These are phyloP conservation scores for Millerozyma acaciae DNA, from an alignment of 805 yeast species.

Conservation along the genomic window DNA sequence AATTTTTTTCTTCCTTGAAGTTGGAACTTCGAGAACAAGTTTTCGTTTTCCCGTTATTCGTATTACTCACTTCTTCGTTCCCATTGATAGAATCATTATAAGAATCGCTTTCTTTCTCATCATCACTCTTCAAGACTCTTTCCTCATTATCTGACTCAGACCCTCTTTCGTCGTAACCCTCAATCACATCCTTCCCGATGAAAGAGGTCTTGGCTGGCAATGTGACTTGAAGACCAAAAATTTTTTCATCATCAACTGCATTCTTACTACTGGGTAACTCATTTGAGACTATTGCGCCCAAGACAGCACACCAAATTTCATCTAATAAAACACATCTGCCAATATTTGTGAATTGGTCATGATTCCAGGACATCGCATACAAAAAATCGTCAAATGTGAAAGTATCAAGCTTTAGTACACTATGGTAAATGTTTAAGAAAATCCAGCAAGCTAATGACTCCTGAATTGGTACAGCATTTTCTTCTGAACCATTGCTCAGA, in stretches of 20 bases:
- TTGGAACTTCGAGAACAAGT: conserved; percentile 4
- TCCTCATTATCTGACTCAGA: conserved; percentile 24
- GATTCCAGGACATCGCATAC: conserved; percentile 49
- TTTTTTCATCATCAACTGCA: conserved; percentile 31
- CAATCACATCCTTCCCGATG: conserved; percentile 12
- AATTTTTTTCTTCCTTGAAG: conserved; percentile 8
- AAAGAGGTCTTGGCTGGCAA: conserved; percentile 30
- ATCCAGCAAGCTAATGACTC: conserved; percentile 69
- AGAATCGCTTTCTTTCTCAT: conserved; percentile 21
- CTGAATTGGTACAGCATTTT: conserved; percentile 18
- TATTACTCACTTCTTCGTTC: conserved; percentile 12
- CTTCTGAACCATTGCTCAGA: conserved; percentile 1
- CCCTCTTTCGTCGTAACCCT: no score
- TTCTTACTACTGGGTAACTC: conserved; percentile 23
- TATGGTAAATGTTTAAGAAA: conserved; percentile 67
- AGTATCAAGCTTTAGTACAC: conserved; percentile 60
- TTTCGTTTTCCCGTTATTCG: conserved; percentile 19
- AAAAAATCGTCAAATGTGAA: conserved; percentile 78
- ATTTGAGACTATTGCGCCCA: conserved; percentile 52
- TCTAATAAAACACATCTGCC: conserved; percentile 52
- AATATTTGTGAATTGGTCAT: conserved; percentile 32
- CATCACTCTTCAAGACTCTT: conserved; percentile 20
- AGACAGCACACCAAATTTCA: conserved; percentile 65
- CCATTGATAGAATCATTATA: conserved; percentile 14
- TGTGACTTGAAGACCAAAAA: conserved; percentile 29